Conservation (phyloP, 2,329 filamentous ascomycete genomes). For the Aspergillus arachidicola region DNA sequence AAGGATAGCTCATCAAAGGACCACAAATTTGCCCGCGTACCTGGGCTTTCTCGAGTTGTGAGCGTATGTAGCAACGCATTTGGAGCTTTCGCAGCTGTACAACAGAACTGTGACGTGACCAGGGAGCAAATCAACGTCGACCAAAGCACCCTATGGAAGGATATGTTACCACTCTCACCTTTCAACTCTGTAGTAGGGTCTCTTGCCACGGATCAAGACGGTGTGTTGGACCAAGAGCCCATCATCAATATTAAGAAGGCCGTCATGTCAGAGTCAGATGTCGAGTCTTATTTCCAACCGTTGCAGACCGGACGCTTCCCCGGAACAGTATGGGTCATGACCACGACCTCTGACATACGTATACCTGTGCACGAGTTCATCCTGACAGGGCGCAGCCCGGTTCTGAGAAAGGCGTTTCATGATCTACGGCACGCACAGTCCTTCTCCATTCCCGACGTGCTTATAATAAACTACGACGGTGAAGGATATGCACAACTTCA, state of each 20-base stretch:
- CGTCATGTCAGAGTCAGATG: slow-evolving; percentile 47
- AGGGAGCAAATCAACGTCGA: slow-evolving; percentile 69
- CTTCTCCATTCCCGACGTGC: slow-evolving; percentile 61
- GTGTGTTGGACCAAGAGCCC: slow-evolving; percentile 28
- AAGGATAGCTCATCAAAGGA: slow-evolving; percentile 79
- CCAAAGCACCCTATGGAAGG: slow-evolving; percentile 71
- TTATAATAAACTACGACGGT: slow-evolving; percentile 58
- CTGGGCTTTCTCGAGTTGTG: slow-evolving; percentile 81
- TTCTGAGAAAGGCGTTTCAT: slow-evolving; percentile 65
- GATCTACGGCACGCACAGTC: slow-evolving; percentile 58
- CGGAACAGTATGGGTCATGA: slow-evolving; percentile 49
- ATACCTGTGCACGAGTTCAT: slow-evolving; percentile 86
- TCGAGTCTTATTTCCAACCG: slow-evolving; percentile 45
- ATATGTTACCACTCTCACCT: slow-evolving; percentile 70
- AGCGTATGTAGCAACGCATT: slow-evolving; percentile 85
- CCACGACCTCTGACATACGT: slow-evolving; percentile 65
- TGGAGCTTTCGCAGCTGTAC: slow-evolving; percentile 84
- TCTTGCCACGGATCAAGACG: slow-evolving; percentile 41
- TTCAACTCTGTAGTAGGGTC: slow-evolving; percentile 62
- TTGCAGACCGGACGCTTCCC: slow-evolving; percentile 25
- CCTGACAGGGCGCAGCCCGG: slow-evolving; percentile 70
- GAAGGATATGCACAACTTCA: slow-evolving; percentile 61
- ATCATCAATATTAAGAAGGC: slow-evolving; percentile 41
- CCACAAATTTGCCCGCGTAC: slow-evolving; percentile 92
- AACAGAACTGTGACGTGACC: slow-evolving; percentile 81